A percentile compares a stretch with the other conserved stretches of the same genome.
Evolutionary conservation across 441 rosid genomes (phyloP).

Genomic region (Omphalea diandra): DNA sequence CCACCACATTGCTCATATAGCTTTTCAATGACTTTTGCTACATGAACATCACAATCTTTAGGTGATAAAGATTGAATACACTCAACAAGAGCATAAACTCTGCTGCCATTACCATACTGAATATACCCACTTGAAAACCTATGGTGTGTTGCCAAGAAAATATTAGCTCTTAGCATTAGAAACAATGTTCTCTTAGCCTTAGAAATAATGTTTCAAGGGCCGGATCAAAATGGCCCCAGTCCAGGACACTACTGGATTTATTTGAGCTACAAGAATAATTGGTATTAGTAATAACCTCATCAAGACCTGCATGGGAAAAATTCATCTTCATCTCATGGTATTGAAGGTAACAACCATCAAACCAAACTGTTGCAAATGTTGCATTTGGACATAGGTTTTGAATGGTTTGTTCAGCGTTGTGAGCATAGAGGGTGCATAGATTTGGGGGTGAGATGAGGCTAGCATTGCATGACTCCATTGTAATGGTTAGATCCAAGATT

Average conservation of each 20-base stretch:
- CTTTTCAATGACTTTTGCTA: not conserved
- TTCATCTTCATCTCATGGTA: not conserved
- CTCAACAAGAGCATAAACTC: not conserved
- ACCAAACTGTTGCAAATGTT: not conserved
- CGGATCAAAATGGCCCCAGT: not conserved
- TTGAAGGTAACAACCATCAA: constrained; percentile 4
- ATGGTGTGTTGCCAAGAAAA: not conserved
- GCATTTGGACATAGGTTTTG: not conserved
- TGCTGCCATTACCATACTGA: not conserved
- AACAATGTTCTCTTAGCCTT: not conserved
- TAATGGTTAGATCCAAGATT: not conserved
- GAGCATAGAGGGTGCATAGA: not conserved
- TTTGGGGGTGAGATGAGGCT: not conserved
- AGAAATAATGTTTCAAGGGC: not conserved
- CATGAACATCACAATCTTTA: not conserved
- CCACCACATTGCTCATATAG: not conserved
- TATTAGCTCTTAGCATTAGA: not conserved
- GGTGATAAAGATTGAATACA: not conserved
- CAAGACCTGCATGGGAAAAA: not conserved
- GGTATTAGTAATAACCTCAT: too few species aligned
- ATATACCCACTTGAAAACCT: constrained; percentile 2
- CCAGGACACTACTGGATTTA: too few species aligned
- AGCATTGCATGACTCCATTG: not conserved
- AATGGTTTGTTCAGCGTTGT: not conserved
- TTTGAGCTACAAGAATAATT: not conserved